Conservation (phyloP, 148 eudicot species). For the Dianthus caryophyllus region DNA sequence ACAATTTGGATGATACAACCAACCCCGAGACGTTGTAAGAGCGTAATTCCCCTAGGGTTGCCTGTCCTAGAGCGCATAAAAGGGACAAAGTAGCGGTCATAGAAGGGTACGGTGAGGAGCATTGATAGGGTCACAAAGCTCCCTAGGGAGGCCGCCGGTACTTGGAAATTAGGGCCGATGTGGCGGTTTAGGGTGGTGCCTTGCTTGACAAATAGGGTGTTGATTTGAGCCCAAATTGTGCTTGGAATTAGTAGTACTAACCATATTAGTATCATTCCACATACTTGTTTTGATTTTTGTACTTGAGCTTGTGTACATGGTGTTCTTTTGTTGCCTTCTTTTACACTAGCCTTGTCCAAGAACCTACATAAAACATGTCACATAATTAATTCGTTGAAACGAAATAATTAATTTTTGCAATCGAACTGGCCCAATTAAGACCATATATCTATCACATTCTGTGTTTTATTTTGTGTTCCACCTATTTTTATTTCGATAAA, state of each 20-base stretch:
- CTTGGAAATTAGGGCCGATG: constrained; percentile 41
- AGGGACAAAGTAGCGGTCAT: constrained; percentile 78
- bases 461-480: too few relatives aligned
- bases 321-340: constrained; percentile 33
- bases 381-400: too few relatives aligned
- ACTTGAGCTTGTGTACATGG: constrained; percentile 81
- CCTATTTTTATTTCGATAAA: too few relatives aligned
- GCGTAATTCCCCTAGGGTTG: constrained; percentile 76
- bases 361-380: constrained; percentile 34
- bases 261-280: constrained; percentile 79
- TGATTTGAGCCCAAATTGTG: constrained; percentile 90
- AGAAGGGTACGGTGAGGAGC: constrained; percentile 62
- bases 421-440: too few relatives aligned
- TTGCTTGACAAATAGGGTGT: constrained; percentile 82
- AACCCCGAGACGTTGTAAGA: constrained; percentile 64
- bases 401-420: too few relatives aligned
- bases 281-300: constrained; percentile 66
- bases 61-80: constrained; percentile 47
- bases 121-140: constrained; percentile 77
- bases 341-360: constrained; percentile 73
- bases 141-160: constrained; percentile 78
- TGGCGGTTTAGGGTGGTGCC: constrained; percentile 76
- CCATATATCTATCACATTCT: too few relatives aligned
- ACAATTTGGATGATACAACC: constrained; percentile 69
- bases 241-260: constrained; percentile 65